Conservation (phyloP, 768 basidiomycete genomes). For the Tulasnella sp. region DNA sequence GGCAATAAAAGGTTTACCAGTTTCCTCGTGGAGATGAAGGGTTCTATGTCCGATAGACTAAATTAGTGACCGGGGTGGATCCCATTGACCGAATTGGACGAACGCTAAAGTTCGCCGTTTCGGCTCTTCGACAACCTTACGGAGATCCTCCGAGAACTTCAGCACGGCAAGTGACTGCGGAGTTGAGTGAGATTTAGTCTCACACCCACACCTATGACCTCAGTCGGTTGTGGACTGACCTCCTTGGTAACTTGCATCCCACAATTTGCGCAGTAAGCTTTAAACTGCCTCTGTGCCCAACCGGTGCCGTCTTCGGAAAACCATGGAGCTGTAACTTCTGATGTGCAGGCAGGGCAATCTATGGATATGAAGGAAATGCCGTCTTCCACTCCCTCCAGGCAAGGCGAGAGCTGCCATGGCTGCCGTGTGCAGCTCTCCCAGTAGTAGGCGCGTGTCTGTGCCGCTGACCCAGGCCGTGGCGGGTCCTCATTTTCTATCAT, state of each 20-base stretch:
- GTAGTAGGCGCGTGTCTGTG: not conserved
- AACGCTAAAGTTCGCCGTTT: slow-evolving; percentile 7
- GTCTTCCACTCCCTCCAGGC: not conserved
- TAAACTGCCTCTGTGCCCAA: not conserved
- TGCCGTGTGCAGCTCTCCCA: slow-evolving; percentile 12
- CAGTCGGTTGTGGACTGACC: not conserved
- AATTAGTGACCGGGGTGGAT: not conserved
- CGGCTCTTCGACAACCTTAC: not conserved
- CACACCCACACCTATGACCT: not conserved
- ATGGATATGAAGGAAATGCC: not conserved
- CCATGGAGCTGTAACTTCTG: not conserved
- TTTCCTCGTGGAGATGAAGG: not conserved
- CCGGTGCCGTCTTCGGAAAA: not conserved
- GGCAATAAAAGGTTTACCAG: not conserved
- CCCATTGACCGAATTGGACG: not conserved
- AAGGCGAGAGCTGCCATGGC: slow-evolving; percentile 8
- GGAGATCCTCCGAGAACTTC: slow-evolving; percentile 7
- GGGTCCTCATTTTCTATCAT: slow-evolving; percentile 1
- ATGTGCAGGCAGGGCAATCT: not conserved
- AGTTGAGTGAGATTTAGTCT: not conserved
- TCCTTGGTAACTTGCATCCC: not conserved
- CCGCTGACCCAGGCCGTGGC: not conserved
- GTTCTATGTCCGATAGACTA: not conserved
- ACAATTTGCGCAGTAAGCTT: not conserved
- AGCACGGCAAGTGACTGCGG: not conserved